Evolutionary conservation across 2,329 filamentous ascomycete genomes (phyloP).

Genomic region (Orbilia quercus): DNA sequence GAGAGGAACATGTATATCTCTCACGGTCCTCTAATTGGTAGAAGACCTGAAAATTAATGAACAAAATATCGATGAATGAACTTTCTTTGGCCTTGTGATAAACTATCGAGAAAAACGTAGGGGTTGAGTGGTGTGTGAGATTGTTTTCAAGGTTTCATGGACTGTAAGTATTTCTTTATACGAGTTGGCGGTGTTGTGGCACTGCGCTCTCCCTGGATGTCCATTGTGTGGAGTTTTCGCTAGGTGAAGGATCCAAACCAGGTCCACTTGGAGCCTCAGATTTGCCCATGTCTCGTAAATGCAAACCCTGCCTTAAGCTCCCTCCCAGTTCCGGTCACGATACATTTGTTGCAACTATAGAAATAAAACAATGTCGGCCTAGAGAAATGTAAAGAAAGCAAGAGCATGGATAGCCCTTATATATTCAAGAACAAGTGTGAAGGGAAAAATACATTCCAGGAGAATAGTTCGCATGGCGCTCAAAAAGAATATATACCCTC

Average conservation of each 20-base stretch:
- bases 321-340: not conserved
- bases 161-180: no score
- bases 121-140: not conserved
- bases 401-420: no score
- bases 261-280: not conserved
- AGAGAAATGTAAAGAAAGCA: no score
- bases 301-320: not conserved
- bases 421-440: not conserved
- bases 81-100: not conserved
- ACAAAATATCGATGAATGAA: constrained; percentile 20
- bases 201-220: no score
- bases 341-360: not conserved
- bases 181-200: no score
- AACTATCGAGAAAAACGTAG: no score
- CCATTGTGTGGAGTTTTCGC: no score
- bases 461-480: not conserved
- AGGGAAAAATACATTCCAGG: not conserved
- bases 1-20: constrained; percentile 20
- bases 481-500: constrained; percentile 22
- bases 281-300: not conserved
- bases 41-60: constrained; percentile 24
- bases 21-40: not conserved
- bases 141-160: no score
- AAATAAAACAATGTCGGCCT: no score
- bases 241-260: not conserved